Evolutionary conservation across 805 yeast species (phyloP).

Genomic region (Candida ipomoeae): DNA sequence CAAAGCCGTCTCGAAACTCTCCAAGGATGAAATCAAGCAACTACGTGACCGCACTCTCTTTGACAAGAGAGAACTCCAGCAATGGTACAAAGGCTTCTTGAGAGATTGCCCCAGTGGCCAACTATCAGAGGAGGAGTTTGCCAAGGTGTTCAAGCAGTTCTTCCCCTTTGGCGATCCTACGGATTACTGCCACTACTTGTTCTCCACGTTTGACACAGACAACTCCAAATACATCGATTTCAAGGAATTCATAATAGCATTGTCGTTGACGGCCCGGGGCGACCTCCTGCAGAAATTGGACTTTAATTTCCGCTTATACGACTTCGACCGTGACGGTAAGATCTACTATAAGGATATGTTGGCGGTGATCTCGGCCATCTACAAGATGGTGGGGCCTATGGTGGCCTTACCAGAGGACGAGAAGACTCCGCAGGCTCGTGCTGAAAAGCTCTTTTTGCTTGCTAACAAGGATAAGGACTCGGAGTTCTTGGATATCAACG

Average conservation of each 20-base stretch:
- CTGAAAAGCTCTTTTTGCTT: slow-evolving; percentile 69
- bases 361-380: slow-evolving; percentile 74
- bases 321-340: slow-evolving; percentile 72
- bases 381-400: slow-evolving; percentile 95
- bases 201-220: slow-evolving; percentile 84
- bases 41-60: slow-evolving; percentile 85
- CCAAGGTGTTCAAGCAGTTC: slow-evolving; percentile 89
- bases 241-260: slow-evolving; percentile 84
- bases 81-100: slow-evolving; percentile 95
- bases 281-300: slow-evolving; percentile 74
- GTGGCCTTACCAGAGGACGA: slow-evolving; percentile 86
- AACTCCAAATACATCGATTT: slow-evolving; percentile 80
- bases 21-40: slow-evolving; percentile 82
- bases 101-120: slow-evolving; percentile 94
- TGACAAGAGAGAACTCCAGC: slow-evolving; percentile 90
- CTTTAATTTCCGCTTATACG: slow-evolving; percentile 91
- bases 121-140: slow-evolving; percentile 79
- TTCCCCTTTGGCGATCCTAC: slow-evolving; percentile 98
- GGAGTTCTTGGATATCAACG: slow-evolving; percentile 66
- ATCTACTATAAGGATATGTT: slow-evolving; percentile 76
- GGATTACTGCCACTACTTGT: slow-evolving; percentile 83
- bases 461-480: slow-evolving; percentile 70
- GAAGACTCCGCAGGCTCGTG: slow-evolving; percentile 84
- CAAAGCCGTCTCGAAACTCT: slow-evolving; percentile 85
- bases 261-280: slow-evolving; percentile 85